Evolutionary conservation across 306 rosid genomes (phyloP).

Genomic region (Malus sieversii): DNA sequence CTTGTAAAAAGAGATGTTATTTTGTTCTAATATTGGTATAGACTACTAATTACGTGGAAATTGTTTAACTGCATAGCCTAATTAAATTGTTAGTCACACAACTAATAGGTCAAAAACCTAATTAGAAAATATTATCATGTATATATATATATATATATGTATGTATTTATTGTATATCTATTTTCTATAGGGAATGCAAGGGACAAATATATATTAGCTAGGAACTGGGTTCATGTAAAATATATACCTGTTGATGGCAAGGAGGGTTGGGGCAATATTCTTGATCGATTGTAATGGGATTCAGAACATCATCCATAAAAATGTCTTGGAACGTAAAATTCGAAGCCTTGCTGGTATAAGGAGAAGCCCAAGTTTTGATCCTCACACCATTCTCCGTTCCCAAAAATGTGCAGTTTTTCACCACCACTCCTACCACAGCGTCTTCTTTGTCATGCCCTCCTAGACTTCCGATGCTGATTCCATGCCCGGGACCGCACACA

Average conservation of each 20-base stretch:
- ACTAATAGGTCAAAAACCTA: too few species aligned
- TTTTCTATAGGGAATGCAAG: too few species aligned
- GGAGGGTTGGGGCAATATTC: slow-evolving; percentile 34
- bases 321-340: slow-evolving; percentile 42
- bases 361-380: slow-evolving; percentile 56
- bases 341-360: slow-evolving; percentile 16
- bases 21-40: neutral
- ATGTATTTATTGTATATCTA: too few species aligned
- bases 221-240: neutral
- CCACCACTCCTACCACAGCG: slow-evolving; percentile 30
- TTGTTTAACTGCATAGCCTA: neutral
- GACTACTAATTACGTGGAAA: neutral
- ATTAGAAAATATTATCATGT: too few species aligned
- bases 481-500: slow-evolving; percentile 63
- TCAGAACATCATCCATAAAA: slow-evolving; percentile 27
- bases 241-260: slow-evolving; percentile 28
- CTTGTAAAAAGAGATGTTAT: too few species aligned
- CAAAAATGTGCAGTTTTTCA: slow-evolving; percentile 34
- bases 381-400: slow-evolving; percentile 45
- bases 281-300: slow-evolving; percentile 56
- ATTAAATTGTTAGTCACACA: neutral
- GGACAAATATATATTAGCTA: too few species aligned
- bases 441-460: slow-evolving; percentile 26
- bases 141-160: too few species aligned
- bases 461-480: slow-evolving; percentile 66